phyloP scores from a whole-genome alignment of 306 rosid genomes.

The Sophora flavescens region DNA sequence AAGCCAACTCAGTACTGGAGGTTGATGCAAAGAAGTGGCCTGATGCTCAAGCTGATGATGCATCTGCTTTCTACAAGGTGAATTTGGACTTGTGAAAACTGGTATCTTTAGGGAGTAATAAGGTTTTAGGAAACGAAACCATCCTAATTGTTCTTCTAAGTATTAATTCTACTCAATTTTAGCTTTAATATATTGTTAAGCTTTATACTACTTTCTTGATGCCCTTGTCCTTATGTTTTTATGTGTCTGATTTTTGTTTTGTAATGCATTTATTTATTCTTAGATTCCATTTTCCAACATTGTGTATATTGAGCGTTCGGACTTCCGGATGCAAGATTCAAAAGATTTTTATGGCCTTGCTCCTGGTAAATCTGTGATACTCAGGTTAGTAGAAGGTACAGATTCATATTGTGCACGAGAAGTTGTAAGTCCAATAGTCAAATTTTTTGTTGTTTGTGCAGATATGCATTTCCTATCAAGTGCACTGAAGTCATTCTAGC shows the following conservation, averaged over 20 bases:
- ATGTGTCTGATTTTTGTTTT: constrained; percentile 33
- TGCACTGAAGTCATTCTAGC: constrained; percentile 88
- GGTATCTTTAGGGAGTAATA: background rate
- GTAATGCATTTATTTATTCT: constrained; percentile 17
- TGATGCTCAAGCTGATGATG: constrained; percentile 79
- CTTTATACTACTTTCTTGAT: constrained; percentile 7
- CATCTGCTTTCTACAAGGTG: constrained; percentile 88
- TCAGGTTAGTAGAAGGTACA: constrained; percentile 62
- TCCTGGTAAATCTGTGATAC: constrained; percentile 92
- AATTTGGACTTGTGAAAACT: constrained; percentile 42
- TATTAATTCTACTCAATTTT: constrained; percentile 11
- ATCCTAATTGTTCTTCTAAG: background rate
- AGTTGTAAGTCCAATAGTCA: constrained; percentile 21
- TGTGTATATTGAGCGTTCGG: constrained; percentile 86
- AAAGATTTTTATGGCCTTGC: constrained; percentile 98
- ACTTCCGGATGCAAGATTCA: constrained; percentile 91
- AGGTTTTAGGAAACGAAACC: constrained; percentile 15
- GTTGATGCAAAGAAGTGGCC: constrained; percentile 94
- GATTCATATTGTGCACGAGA: constrained; percentile 29
- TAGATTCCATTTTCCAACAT: constrained; percentile 88
- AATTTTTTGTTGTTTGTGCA: constrained; percentile 46
- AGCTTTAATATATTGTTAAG: constrained; percentile 3
- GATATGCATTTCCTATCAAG: constrained; percentile 95
- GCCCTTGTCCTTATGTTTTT: constrained; percentile 7
- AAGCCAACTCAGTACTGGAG: constrained; percentile 68